Percentiles rank a stretch among this genome's conserved stretches.
Evolutionary conservation across 176 grass and related monocot species (phyloP).

Genomic region (Aegilops umbellulata): DNA sequence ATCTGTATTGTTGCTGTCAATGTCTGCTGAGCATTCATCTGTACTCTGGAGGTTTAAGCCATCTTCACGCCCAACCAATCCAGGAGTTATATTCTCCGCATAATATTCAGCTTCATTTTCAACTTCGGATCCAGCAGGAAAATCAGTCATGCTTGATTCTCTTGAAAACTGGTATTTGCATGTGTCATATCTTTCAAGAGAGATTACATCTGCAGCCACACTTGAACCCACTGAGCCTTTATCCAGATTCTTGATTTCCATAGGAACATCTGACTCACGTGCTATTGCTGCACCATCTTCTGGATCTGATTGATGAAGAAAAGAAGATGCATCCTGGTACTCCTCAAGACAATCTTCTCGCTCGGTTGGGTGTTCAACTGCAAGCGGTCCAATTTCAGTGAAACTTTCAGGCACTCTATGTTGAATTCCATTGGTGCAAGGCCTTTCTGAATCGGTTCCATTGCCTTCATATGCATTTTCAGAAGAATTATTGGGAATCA

Average conservation of each 20-base stretch:
- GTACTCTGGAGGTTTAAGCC: conserved; percentile 3
- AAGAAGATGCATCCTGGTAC: conserved; percentile 26
- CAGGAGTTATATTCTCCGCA: conserved; percentile 13
- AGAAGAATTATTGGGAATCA: conserved; percentile 1
- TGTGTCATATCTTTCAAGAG: conserved; percentile 20
- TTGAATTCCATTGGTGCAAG: too few relatives aligned
- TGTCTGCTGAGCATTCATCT: conserved; percentile 11
- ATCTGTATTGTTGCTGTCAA: not conserved
- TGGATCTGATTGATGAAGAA: conserved; percentile 40
- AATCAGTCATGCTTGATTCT: conserved; percentile 17
- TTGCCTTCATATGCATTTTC: conserved; percentile 19
- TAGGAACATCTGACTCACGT: conserved; percentile 10
- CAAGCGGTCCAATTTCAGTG: too few relatives aligned
- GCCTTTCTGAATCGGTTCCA: too few relatives aligned
- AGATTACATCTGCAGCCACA: conserved; percentile 21
- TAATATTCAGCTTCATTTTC: conserved; percentile 18
- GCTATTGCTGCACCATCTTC: conserved; percentile 14
- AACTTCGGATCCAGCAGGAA: conserved; percentile 21
- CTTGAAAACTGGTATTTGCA: conserved; percentile 9
- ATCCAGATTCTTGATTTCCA: conserved; percentile 37
- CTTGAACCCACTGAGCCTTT: conserved; percentile 20
- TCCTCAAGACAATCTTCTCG: too few relatives aligned
- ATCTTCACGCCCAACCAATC: conserved; percentile 3
- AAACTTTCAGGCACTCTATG: too few relatives aligned
- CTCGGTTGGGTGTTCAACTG: too few relatives aligned